Conservation (phyloP, 805 yeast genomes). For the Cyberlindnera suaveolens region DNA sequence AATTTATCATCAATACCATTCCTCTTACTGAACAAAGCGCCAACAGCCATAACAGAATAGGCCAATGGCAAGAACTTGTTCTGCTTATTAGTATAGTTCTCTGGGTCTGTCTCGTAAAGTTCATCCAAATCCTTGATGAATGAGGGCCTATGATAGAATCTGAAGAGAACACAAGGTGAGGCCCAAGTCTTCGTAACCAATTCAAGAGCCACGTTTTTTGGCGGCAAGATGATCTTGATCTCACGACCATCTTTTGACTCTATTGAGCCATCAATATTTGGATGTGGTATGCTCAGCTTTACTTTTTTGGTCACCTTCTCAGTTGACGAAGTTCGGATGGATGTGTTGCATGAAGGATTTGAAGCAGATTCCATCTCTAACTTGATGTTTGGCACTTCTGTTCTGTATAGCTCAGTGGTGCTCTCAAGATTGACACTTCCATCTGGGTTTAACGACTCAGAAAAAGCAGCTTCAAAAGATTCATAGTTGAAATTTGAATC, state of each 20-base stretch:
- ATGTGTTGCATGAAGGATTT: background rate
- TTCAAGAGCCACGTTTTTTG: slow-evolving; percentile 64
- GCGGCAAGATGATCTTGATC: slow-evolving; percentile 63
- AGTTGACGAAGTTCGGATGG: background rate
- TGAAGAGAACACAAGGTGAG: slow-evolving; percentile 76
- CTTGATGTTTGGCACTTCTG: slow-evolving; percentile 3
- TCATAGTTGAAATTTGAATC: slow-evolving; percentile 25
- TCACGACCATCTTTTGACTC: slow-evolving; percentile 37
- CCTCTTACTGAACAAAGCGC: slow-evolving; percentile 65
- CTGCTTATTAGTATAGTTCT: slow-evolving; percentile 64
- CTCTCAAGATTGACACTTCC: slow-evolving; percentile 5
- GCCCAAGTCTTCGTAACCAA: slow-evolving; percentile 76
- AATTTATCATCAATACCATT: slow-evolving; percentile 25
- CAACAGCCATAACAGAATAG: slow-evolving; percentile 85
- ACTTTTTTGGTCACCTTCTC: background rate
- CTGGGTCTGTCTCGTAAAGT: slow-evolving; percentile 68
- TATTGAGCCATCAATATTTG: slow-evolving; percentile 32
- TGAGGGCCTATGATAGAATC: slow-evolving; percentile 84
- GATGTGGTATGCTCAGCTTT: slow-evolving; percentile 19
- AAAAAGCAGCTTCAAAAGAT: slow-evolving; percentile 16
- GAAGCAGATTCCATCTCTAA: slow-evolving; percentile 5
- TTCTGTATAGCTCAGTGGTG: slow-evolving; percentile 8
- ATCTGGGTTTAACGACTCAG: background rate
- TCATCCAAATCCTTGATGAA: slow-evolving; percentile 68
- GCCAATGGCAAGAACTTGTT: slow-evolving; percentile 72